Evolutionary conservation across 192 early-diverging fungal genomes (phyloP), one percentile per base, ranked within the genome.

Genomic region (Coemansia biformis): DNA sequence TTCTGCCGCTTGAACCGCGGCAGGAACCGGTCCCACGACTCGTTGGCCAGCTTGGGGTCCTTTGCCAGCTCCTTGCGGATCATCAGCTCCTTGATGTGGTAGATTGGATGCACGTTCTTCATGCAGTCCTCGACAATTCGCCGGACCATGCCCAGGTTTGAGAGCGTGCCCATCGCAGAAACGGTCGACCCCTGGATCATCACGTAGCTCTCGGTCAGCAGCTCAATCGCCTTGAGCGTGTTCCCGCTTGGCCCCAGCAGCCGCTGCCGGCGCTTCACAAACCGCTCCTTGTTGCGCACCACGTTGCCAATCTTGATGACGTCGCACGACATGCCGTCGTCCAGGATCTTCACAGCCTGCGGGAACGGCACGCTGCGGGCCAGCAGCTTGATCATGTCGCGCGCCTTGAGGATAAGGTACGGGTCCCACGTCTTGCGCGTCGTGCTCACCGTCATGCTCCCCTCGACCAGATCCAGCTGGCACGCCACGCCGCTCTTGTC

Each of bases 141-240:
- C 18, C 93, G 81, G 18, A 92, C 85, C 33, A 87, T 82, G 65
- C 92, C 91, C 29, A 99, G 48, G 3, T 91, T 90, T 55, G 86
- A 88, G 72, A 83, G 87, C 6, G 87, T 83, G 2, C 96, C 96
- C 91, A 99, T 95, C 15, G 69, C 79, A 5, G 90, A 84, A 0
- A 99, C 96, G 1, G 96, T 99, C 56, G 94, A 93, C 38, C 96
- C 96, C 61, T 97, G 94, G n/a, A 99, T 92, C 83, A 99, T 82
- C 21, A 97, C 81, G 51, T 99, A 97, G 59, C 93, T 93, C 21
- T 82, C 78, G 14, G 96, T 99, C 61, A 99, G 66, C 31, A 99
- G 74, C 75, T 99, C 94, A 40, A 99, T 86, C 9, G 96, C 96
- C 78, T 93, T 93, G 17, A 96, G 73, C 11, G 93, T 96, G 57